phyloP scores from a whole-genome alignment of 495 filamentous ascomycete genomes.

The Neurospora sp. region DNA sequence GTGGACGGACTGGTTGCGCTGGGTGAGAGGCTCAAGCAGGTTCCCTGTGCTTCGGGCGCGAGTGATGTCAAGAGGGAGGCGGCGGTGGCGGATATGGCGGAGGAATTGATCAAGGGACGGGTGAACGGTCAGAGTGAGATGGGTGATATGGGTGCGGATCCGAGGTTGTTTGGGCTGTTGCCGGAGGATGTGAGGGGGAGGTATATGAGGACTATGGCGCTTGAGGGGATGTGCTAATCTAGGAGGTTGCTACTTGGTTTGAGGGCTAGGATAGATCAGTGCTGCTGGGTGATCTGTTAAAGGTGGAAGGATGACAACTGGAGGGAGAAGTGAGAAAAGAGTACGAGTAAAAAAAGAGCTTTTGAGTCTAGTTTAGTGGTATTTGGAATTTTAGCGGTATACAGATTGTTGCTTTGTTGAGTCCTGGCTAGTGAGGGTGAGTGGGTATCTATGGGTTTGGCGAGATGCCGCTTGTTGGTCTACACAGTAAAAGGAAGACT shows the following conservation, averaged over 20 bases:
- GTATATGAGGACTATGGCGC: conserved; percentile 18
- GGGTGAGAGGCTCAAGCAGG: conserved; percentile 37
- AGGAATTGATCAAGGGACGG: conserved; percentile 25
- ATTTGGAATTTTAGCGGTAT: not conserved
- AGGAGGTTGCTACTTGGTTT: not conserved
- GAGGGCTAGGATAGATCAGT: not conserved
- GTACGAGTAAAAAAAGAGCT: not conserved
- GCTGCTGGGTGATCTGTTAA: not conserved
- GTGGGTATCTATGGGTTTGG: not conserved
- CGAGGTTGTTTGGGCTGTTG: conserved; percentile 17
- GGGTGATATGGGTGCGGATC: conserved; percentile 8
- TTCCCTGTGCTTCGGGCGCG: not conserved
- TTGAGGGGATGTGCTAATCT: conserved; percentile 6
- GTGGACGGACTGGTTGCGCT: conserved; percentile 54
- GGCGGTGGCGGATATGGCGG: conserved; percentile 71
- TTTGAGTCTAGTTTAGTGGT: not conserved
- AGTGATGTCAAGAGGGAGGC: conserved; percentile 39
- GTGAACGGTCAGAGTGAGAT: not conserved
- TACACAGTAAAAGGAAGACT: not conserved
- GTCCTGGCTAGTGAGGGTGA: not conserved
- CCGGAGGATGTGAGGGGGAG: conserved; percentile 19
- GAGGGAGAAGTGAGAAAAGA: not conserved
- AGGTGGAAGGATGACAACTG: not conserved
- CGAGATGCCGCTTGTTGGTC: not conserved
- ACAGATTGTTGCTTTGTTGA: not conserved